Evolutionary conservation across 495 filamentous ascomycete species (phyloP).

Genomic region (Penicillium psychrofluorescens): DNA sequence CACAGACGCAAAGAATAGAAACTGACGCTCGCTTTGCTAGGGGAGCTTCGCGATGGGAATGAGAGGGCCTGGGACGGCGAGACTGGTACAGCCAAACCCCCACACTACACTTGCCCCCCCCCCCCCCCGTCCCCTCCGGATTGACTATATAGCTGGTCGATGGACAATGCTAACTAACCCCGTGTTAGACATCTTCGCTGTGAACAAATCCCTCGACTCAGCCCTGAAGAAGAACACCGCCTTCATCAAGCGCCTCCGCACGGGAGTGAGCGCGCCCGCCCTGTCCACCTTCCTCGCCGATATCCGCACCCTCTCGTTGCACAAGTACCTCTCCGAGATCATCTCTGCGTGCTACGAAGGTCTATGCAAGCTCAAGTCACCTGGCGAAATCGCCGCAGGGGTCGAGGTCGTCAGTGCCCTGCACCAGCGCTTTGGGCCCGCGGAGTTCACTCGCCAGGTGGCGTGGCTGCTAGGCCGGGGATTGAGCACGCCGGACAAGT

Average conservation of each 20-base stretch:
- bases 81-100: slow-evolving; percentile 47
- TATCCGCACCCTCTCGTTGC: slow-evolving; percentile 83
- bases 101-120: background rate
- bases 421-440: slow-evolving; percentile 90
- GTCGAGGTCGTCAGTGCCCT: slow-evolving; percentile 90
- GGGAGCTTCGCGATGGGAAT: slow-evolving; percentile 85
- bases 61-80: slow-evolving; percentile 81
- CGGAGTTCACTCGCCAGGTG: slow-evolving; percentile 83
- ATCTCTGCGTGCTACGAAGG: slow-evolving; percentile 98
- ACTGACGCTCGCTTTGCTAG: slow-evolving; percentile 32
- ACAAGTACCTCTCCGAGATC: slow-evolving; percentile 96
- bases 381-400: slow-evolving; percentile 82
- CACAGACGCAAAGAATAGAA: too few species aligned
- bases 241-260: slow-evolving; percentile 94
- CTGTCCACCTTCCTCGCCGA: slow-evolving; percentile 82
- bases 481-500: slow-evolving; percentile 85
- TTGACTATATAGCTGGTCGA: too few species aligned
- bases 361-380: slow-evolving; percentile 81
- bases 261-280: slow-evolving; percentile 72
- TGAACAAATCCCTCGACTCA: slow-evolving; percentile 80
- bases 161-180: too few species aligned
- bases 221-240: slow-evolving; percentile 98
- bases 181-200: slow-evolving; percentile 65
- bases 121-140: background rate
- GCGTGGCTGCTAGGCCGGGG: slow-evolving; percentile 91